These are phyloP conservation scores for Blepharisma japonicum DNA, from an alignment of 73 alveolate species.

Conservation along the genomic window DNA sequence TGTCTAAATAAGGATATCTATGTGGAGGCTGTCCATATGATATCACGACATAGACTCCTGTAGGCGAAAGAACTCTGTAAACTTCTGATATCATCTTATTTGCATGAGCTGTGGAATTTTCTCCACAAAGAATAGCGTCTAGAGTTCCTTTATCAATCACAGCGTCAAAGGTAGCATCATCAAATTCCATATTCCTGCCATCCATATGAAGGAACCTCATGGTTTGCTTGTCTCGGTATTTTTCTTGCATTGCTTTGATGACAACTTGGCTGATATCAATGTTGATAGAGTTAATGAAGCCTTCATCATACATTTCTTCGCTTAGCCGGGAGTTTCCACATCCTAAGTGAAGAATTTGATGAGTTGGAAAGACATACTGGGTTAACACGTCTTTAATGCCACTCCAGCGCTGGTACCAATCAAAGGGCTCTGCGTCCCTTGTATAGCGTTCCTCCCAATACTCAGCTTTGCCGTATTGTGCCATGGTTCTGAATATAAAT, in stretches of 20 bases:
- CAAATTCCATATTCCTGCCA: constrained; percentile 80
- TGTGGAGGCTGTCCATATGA: constrained; percentile 92
- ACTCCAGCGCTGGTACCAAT: constrained; percentile 93
- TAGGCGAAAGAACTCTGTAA: constrained; percentile 89
- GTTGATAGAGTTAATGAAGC: constrained; percentile 83
- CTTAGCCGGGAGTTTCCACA: constrained; percentile 94
- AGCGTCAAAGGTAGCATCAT: constrained; percentile 86
- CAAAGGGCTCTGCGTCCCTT: constrained; percentile 95
- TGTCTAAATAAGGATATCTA: constrained; percentile 78
- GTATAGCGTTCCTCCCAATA: constrained; percentile 98
- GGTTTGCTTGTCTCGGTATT: constrained; percentile 87
- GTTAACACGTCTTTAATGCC: constrained; percentile 91
- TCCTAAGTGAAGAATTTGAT: constrained; percentile 84
- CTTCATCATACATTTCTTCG: constrained; percentile 98
- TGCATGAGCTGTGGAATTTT: constrained; percentile 88
- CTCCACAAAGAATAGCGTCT: constrained; percentile 96
- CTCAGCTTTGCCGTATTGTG: constrained; percentile 95
- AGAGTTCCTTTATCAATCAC: constrained; percentile 93
- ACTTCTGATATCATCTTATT: constrained; percentile 85
- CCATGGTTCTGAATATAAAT: too few species aligned
- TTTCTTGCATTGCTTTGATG: constrained; percentile 87
- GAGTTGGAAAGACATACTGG: constrained; percentile 77
- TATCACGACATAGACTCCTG: constrained; percentile 90
- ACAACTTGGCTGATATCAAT: constrained; percentile 89
- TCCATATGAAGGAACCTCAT: constrained; percentile 81